phyloP scores from a whole-genome alignment of 225 moss, liverwort and hornwort genomes.

The Asterella californica region DNA sequence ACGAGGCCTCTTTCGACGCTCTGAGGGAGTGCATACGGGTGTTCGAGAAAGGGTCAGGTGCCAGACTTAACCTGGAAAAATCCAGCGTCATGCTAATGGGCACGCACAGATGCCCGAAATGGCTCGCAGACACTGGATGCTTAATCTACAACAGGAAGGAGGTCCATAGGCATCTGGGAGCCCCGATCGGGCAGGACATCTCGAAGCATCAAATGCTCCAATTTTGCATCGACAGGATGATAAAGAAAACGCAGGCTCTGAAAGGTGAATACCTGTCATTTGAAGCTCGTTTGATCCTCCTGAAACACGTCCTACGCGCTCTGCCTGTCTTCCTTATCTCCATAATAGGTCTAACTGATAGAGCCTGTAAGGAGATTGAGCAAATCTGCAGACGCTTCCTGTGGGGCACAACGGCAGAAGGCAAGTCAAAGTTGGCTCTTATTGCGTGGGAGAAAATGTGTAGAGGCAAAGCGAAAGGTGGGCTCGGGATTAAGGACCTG shows the following conservation, averaged over 20 bases:
- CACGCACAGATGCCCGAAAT: not conserved
- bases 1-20: not conserved
- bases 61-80: not conserved
- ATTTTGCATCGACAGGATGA: not conserved
- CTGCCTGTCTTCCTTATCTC: not conserved
- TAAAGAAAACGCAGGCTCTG: no score
- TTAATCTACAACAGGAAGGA: not conserved
- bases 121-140: not conserved
- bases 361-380: not conserved
- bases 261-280: not conserved
- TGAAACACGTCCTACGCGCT: not conserved
- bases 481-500: no score
- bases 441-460: no score
- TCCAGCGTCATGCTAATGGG: not conserved
- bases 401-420: not conserved
- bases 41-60: not conserved
- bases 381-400: not conserved
- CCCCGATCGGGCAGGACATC: not conserved
- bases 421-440: not conserved
- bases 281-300: not conserved
- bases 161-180: not conserved
- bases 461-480: no score
- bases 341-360: not conserved
- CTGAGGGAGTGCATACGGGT: not conserved
- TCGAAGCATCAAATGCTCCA: no score